Conservation (phyloP, 192 early-diverging fungal species). For the Coemansia sp. region DNA sequence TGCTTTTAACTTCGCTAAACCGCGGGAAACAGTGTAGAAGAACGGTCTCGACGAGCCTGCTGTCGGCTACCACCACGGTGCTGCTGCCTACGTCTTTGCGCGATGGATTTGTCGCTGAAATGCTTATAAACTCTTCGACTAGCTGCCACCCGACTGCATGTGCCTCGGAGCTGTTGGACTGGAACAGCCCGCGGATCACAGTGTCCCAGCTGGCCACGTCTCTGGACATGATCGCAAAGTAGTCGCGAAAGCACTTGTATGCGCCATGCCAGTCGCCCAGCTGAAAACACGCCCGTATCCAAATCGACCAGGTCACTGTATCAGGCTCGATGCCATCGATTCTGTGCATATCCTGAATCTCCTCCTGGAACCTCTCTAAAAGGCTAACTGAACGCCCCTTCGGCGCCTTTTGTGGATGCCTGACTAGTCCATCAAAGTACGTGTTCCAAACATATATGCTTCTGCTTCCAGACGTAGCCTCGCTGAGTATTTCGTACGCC, state of each 20-base stretch:
- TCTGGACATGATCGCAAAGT: constrained; percentile 7
- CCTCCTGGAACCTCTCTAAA: constrained; percentile 7
- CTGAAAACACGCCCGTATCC: constrained; percentile 50
- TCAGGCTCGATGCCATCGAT: constrained; percentile 22
- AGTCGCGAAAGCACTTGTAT: constrained; percentile 14
- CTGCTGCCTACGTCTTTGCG: background rate
- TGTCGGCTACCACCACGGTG: constrained; percentile 4
- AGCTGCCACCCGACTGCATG: constrained; percentile 33
- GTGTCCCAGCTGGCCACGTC: constrained; percentile 44
- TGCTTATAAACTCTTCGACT: constrained; percentile 22
- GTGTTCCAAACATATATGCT: constrained; percentile 34
- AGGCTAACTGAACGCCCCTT: background rate
- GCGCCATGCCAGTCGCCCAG: constrained; percentile 21
- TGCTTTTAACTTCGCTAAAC: background rate
- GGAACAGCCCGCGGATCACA: constrained; percentile 26
- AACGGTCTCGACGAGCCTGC: constrained; percentile 31
- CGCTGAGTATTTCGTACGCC: constrained; percentile 16
- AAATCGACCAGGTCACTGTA: constrained; percentile 28
- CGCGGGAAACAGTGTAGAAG: constrained; percentile 24
- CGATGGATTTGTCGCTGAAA: background rate
- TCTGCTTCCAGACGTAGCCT: background rate
- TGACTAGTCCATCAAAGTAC: constrained; percentile 35
- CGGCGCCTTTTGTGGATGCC: background rate
- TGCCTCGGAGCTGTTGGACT: background rate
- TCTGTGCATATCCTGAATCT: constrained; percentile 23